These are phyloP conservation scores for Arabidopsis suecica DNA, from an alignment of 345 rosid species.

Conservation along the genomic window DNA sequence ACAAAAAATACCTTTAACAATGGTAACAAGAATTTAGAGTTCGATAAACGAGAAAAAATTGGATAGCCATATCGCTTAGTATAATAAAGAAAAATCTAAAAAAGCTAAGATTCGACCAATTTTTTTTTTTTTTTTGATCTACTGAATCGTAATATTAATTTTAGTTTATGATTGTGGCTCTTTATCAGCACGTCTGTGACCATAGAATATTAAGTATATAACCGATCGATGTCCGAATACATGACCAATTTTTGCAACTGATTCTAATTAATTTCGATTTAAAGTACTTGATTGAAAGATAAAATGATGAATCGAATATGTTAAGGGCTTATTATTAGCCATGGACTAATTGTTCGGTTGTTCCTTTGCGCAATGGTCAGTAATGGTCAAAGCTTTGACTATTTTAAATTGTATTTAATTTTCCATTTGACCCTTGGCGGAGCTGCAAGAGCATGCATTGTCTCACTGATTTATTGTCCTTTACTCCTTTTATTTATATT, in stretches of 20 bases:
- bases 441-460: neutral
- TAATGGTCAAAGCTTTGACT: neutral
- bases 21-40: no score
- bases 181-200: neutral
- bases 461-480: neutral
- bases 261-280: neutral
- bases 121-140: no score
- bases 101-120: no score
- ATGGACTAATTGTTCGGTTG: neutral
- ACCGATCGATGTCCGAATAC: neutral
- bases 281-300: neutral
- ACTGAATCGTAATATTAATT: no score
- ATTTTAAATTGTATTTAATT: neutral
- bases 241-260: neutral
- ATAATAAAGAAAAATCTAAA: no score
- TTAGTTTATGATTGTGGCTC: neutral
- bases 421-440: neutral
- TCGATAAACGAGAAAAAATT: no score
- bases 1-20: neutral
- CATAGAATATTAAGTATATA: neutral
- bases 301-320: neutral
- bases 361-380: neutral
- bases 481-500: neutral
- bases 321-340: neutral
- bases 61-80: no score